Evolutionary conservation across 352 stramenopile species (phyloP).

Genomic region (Globisporangium paroecandrum): DNA sequence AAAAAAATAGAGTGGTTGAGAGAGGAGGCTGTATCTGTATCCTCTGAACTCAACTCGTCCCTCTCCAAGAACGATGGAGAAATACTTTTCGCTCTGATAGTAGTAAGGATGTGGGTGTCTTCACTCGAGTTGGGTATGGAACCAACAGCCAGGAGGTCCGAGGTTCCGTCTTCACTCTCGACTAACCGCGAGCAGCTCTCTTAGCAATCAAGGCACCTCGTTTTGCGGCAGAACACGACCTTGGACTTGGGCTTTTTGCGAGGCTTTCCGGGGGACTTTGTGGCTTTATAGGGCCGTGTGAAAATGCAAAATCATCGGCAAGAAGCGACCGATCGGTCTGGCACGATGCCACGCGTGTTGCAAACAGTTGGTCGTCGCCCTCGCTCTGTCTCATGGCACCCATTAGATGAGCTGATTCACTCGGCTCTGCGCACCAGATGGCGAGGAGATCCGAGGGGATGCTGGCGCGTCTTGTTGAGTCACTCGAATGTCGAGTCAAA

Average conservation of each 20-base stretch:
- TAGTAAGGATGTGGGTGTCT: background rate
- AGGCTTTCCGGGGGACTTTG: background rate
- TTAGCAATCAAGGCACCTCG: conserved; percentile 5
- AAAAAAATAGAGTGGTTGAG: background rate
- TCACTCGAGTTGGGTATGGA: background rate
- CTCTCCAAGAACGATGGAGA: background rate
- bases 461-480: background rate
- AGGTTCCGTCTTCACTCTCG: background rate
- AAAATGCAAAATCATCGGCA: background rate
- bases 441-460: background rate
- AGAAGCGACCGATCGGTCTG: background rate
- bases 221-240: background rate
- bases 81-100: background rate
- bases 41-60: background rate
- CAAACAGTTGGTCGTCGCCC: background rate
- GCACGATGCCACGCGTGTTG: background rate
- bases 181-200: background rate
- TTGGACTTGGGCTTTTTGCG: background rate
- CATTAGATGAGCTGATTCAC: background rate
- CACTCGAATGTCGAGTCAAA: background rate
- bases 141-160: background rate
- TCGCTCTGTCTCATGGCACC: background rate
- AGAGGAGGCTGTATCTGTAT: background rate
- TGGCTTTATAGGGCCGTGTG: background rate
- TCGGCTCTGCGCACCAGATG: background rate